Evolutionary conservation across 164 flowering plant species (phyloP), one percentile per base, ranked within the genome.

Genomic region (Chimonanthus praecox): DNA sequence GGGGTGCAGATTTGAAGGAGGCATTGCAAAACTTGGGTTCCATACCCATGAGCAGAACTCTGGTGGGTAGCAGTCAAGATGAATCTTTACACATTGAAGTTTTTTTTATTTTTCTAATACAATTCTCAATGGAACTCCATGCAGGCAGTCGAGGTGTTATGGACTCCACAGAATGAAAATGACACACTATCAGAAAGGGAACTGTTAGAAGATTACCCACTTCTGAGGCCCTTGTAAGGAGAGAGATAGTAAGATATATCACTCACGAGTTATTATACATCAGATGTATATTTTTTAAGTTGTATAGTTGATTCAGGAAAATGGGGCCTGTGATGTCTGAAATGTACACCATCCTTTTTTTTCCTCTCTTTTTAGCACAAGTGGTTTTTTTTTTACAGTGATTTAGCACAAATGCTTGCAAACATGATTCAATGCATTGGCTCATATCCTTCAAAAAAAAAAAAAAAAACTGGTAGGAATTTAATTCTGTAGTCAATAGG

Each of bases 91-190:
- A 11, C 20, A 44, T 66, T 6, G 48, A 8, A 43, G 16, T 18
- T 5, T 66, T 66, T 66, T 47, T 61, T 18, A 60, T 2, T 13
- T 16, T 6, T 18, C 4, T 61, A 6, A 46, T 33, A 64, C 8
- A 48, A 13, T 18, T 21, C 49, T 46, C 46, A 9, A 50, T 48
- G 60, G 62, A 49, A 67, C 18, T 73, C 44, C 71, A 45, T 79
- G 81, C 86, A 94, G 97, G 97, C 96, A 4, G 97, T 90, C n/a
- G 98, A 94, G 83, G 97, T 94, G 58, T 80, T 94, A 61, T 92
- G 99, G 99, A 92, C 99, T 44, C 99, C 99, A 43, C 99, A 94
- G 78, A 86, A 91, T 76, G 97, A 90, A 81, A 86, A 87, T 69
- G 97, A 92, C 80, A 87, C 92, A 2, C 82, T 94, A 49, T 80